A percentile compares a stretch with the other conserved stretches of the same genome.
Conservation (phyloP, 805 yeast genomes). For the Candida ovalis region DNA sequence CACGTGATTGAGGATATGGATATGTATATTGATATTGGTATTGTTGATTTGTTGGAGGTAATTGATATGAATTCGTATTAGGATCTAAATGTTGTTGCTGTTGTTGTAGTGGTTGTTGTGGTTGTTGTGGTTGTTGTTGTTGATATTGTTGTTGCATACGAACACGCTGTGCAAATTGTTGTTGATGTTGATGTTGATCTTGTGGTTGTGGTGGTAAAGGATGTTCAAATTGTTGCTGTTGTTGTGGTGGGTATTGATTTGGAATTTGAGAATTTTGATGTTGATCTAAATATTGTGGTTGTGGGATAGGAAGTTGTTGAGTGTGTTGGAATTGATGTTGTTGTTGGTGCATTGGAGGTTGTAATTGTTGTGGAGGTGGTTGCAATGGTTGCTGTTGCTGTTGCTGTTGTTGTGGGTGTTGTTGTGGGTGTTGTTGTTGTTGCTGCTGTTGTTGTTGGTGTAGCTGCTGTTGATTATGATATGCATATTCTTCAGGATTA, state of each 20-base stretch:
- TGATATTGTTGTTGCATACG: background rate
- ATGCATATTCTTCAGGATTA: background rate
- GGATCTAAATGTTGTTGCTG: background rate
- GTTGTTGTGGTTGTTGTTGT: background rate
- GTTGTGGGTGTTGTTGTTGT: background rate
- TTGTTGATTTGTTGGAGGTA: background rate
- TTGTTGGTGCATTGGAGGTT: background rate
- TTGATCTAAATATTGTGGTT: too few relatives aligned
- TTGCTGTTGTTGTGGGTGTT: slow-evolving; percentile 1
- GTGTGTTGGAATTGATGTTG: background rate
- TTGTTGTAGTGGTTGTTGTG: background rate
- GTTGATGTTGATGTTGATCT: background rate
- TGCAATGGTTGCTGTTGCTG: background rate
- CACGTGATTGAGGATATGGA: background rate
- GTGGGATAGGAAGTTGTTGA: too few relatives aligned
- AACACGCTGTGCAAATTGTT: background rate
- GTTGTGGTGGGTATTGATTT: slow-evolving; percentile 7
- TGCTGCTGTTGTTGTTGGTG: background rate
- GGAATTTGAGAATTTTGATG: too few relatives aligned
- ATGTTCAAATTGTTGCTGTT: slow-evolving; percentile 12
- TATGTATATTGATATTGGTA: background rate
- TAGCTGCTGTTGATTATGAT: background rate
- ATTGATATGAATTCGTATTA: background rate
- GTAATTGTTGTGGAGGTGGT: background rate
- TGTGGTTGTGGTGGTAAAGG: background rate